phyloP scores from a whole-genome alignment of 1,284 basidiomycete species.

The Boletellus deceptivus region DNA sequence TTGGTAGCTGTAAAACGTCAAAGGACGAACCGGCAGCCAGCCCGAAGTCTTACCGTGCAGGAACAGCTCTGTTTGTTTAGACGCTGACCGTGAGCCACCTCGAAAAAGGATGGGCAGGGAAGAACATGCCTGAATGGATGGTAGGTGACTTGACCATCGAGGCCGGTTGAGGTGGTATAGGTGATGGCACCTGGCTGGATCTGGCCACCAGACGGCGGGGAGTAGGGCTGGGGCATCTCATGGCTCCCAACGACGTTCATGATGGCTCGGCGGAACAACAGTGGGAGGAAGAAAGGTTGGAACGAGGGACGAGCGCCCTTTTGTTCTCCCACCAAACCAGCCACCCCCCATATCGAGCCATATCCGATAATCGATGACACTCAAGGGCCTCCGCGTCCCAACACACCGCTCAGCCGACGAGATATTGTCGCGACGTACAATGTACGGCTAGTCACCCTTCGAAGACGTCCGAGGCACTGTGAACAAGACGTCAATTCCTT shows the following conservation, averaged over 20 bases:
- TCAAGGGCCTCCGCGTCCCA: too few relatives aligned
- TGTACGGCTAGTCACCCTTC: too few relatives aligned
- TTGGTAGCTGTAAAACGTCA: slow-evolving; percentile 55
- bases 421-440: too few relatives aligned
- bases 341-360: slow-evolving; percentile 33
- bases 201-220: slow-evolving; percentile 33
- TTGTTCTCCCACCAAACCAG: slow-evolving; percentile 20
- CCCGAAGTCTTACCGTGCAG: slow-evolving; percentile 52
- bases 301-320: slow-evolving; percentile 15
- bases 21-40: slow-evolving; percentile 2
- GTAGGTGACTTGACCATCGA: slow-evolving; percentile 61
- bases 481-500: too few relatives aligned
- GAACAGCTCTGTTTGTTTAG: slow-evolving; percentile 51
- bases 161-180: slow-evolving; percentile 59
- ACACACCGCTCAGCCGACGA: too few relatives aligned
- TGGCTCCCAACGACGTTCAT: slow-evolving; percentile 22
- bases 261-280: slow-evolving; percentile 12
- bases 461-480: too few relatives aligned
- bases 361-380: slow-evolving; percentile 17
- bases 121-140: slow-evolving; percentile 65
- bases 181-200: slow-evolving; percentile 61
- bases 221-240: slow-evolving; percentile 31
- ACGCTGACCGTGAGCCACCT: slow-evolving; percentile 21
- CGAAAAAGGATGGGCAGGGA: not conserved
- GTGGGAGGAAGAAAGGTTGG: slow-evolving; percentile 12